Evolutionary conservation across 2,329 filamentous ascomycete genomes (phyloP).

Genomic region (Fonsecaea erecta): DNA sequence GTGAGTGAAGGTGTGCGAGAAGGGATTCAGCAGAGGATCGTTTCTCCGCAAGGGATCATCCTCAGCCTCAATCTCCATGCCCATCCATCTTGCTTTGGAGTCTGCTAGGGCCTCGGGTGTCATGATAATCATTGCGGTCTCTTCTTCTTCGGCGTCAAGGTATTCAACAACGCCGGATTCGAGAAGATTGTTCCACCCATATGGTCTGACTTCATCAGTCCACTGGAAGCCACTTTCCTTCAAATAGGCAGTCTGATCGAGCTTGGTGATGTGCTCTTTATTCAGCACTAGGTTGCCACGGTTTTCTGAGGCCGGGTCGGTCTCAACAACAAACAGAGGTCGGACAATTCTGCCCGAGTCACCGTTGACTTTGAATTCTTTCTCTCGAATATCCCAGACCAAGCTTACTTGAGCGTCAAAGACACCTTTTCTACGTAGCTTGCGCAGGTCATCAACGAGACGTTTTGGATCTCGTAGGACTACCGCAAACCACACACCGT

Average conservation of each 20-base stretch:
- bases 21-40: conserved; percentile 83
- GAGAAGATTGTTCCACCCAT: conserved; percentile 87
- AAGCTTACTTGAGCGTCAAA: conserved; percentile 92
- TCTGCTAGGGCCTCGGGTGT: conserved; percentile 91
- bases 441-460: conserved; percentile 77
- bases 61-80: conserved; percentile 67
- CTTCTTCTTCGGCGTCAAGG: conserved; percentile 96
- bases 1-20: conserved; percentile 92
- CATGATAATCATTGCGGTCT: conserved; percentile 99
- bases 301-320: conserved; percentile 73
- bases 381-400: conserved; percentile 92
- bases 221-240: conserved; percentile 55
- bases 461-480: conserved; percentile 80
- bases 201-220: conserved; percentile 60
- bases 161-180: conserved; percentile 89
- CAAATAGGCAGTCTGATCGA: conserved; percentile 63
- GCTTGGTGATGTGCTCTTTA: conserved; percentile 77
- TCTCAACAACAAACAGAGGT: conserved; percentile 91
- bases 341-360: conserved; percentile 95
- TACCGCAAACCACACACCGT: conserved; percentile 97
- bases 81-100: conserved; percentile 71
- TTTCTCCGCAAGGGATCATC: conserved; percentile 81
- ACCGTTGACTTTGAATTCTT: conserved; percentile 98
- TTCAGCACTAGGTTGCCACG: conserved; percentile 79
- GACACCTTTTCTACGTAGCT: conserved; percentile 77